Base-by-base conservation (phyloP, 2,329 filamentous ascomycete genomes). In the Pyrenochaeta sp. region DNA sequence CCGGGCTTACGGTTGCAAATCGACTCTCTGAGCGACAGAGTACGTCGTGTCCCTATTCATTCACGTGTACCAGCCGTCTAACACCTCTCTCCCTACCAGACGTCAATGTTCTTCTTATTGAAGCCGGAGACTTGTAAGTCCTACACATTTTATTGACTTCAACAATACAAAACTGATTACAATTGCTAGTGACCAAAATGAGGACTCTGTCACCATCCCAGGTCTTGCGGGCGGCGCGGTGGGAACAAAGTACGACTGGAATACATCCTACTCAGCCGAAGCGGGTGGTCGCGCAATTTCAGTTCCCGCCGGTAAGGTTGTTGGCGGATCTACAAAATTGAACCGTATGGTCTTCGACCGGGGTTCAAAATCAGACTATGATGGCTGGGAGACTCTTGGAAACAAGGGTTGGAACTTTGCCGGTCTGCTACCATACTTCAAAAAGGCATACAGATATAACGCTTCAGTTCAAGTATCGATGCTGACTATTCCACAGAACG, bases 321-420 rank as follows among this genome's bases (percentile, higher is more conserved):
- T 67, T 20, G 66, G 66, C n/a, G 66, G 66, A 20, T 63, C 61
- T 10, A 64, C 64, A 4, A 66, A 66, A 46, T 43, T 82, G n/a
- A 81, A 81, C 50, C 72, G 77, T 17, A 64, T 74, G 58, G 65
- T 66, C 2, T 68, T 68, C 43, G 67, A 72, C 39, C 68, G 71
- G 17, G 68, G 59, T 7, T 44, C 58, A 4, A 63, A 57, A 33
- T 61, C 66, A 7, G 72, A 75, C 27, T 75, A 71, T 32, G 66
- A 73, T 62, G 63, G 51, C 10, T 71, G 68, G 67, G 64, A 67
- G 43, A 15, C 41, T 7, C 49, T 71, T 9, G 66, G 67, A 2
- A 68, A 68, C 31, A 32, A 56, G 14, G 67, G 68, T 15, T 71
- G 67, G 70, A 51, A 69, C 41, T 72, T 69, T 41, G 54, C 61